Percentiles rank a stretch among this genome's conserved stretches.
Conservation (phyloP, 257 asterid species). For the Scutellaria minor region DNA sequence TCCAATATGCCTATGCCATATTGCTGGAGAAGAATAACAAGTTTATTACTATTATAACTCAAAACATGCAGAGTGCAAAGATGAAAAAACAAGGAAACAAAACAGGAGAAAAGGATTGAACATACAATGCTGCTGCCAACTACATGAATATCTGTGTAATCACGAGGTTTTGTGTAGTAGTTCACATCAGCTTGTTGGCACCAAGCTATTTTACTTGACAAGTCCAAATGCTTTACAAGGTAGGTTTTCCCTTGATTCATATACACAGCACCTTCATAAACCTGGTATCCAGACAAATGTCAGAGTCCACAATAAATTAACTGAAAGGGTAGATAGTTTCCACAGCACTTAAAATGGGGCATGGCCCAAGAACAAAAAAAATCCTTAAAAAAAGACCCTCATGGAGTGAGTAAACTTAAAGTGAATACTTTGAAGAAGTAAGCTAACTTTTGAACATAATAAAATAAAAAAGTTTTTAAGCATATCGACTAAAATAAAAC, state of each 20-base stretch:
- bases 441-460: not conserved
- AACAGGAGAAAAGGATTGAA: slow-evolving; percentile 14
- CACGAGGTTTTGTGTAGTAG: slow-evolving; percentile 90
- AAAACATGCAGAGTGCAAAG: slow-evolving; percentile 29
- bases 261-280: slow-evolving; percentile 94
- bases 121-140: slow-evolving; percentile 77
- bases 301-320: slow-evolving; percentile 27
- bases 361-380: not conserved
- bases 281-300: slow-evolving; percentile 54
- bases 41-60: slow-evolving; percentile 21
- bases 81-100: slow-evolving; percentile 16
- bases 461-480: slow-evolving; percentile 9
- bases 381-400: too few relatives aligned
- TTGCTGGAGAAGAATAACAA: slow-evolving; percentile 18
- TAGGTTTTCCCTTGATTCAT: slow-evolving; percentile 93
- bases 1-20: not conserved
- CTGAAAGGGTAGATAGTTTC: slow-evolving; percentile 29
- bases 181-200: slow-evolving; percentile 87
- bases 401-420: not conserved
- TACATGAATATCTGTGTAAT: slow-evolving; percentile 81
- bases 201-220: slow-evolving; percentile 83
- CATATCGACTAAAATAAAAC: not conserved
- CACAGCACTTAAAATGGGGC: slow-evolving; percentile 29
- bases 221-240: slow-evolving; percentile 83
- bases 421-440: slow-evolving; percentile 18